Evolutionary conservation across 2,329 filamentous ascomycete genomes (phyloP).

Genomic region (Alternaria triticimaculans): DNA sequence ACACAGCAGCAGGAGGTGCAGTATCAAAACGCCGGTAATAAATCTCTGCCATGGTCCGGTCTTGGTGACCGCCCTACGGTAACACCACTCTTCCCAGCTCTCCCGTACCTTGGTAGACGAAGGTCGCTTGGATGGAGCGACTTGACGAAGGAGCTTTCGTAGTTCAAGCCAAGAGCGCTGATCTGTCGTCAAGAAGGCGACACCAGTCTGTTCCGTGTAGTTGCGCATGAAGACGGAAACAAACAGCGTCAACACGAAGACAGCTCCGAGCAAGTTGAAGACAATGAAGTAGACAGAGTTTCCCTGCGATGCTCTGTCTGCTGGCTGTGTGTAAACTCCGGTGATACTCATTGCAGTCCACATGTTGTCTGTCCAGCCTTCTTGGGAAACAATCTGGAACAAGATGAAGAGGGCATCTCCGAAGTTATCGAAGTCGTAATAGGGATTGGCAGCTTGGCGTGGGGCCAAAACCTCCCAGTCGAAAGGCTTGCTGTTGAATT

Average conservation of each 20-base stretch:
- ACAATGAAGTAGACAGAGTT: constrained; percentile 95
- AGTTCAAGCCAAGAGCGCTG: constrained; percentile 97
- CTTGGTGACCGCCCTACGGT: constrained; percentile 92
- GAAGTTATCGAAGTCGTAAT: constrained; percentile 93
- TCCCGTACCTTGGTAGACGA: constrained; percentile 74
- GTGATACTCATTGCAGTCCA: constrained; percentile 83
- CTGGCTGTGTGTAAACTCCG: constrained; percentile 75
- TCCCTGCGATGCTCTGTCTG: constrained; percentile 71
- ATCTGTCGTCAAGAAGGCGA: constrained; percentile 93
- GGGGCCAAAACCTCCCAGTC: constrained; percentile 87
- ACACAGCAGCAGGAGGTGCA: constrained; percentile 84
- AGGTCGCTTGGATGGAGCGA: constrained; percentile 92
- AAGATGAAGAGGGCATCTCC: constrained; percentile 93
- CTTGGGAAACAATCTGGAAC: constrained; percentile 98
- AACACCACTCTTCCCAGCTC: constrained; percentile 91
- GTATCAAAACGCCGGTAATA: constrained; percentile 78
- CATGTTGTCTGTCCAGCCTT: constrained; percentile 96
- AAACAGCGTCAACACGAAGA: constrained; percentile 96
- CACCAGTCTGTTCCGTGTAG: constrained; percentile 97
- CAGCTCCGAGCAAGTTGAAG: constrained; percentile 94
- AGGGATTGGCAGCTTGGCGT: constrained; percentile 79
- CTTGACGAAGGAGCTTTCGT: constrained; percentile 87
- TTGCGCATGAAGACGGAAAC: constrained; percentile 99
- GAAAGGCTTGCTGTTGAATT: constrained; percentile 78
- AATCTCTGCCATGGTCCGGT: constrained; percentile 87